Base-by-base conservation (phyloP, 192 early-diverging fungal genomes). In the Backusella tarrabulga region DNA sequence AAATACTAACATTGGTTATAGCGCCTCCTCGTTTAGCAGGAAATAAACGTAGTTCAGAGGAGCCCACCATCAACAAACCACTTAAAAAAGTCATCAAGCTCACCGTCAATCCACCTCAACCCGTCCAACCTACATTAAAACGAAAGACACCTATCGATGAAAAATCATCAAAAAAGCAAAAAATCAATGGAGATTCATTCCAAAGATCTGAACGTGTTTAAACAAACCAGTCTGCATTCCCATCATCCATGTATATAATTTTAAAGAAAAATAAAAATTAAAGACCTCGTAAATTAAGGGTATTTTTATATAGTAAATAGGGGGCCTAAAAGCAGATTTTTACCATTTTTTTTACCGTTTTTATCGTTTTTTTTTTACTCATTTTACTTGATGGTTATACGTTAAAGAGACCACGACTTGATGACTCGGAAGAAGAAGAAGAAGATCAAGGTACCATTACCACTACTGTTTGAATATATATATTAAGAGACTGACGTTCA, bases 201-300 rank as follows among this genome's bases (percentile, higher is more conserved):
- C 56, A 63, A 63, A 68, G 67, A 36, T 68, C 67, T 7, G 35
- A 68, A n/a, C 67, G 67, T 15, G 67, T 68, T 19, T 68, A 68
- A 68, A 29, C 17, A 34, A 32, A 32, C 32, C 32, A 32, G 23
- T 67, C 26, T 54, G 17, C 54, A 23, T 60, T 3, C 11, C 23
- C 0, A 11, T 60, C 7, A 60, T 26, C 54, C 17, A 29, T 60
- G n/a, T 23, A 23, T 60, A 60, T 60, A 23, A 23, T 26, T 15
- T 4, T 32, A 15, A 44, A 15, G 12, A 42, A 15, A 2, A 17
- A 12, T 14, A n/a, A n/a, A n/a, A n/a, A n/a, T n/a, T n/a, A n/a
- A n/a, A n/a, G n/a, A n/a, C n/a, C n/a, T n/a, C n/a, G n/a, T n/a
- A n/a, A n/a, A n/a, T n/a, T n/a, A n/a, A n/a, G n/a, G n/a, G n/a